phyloP scores from a whole-genome alignment of 1,284 basidiomycete species.

The Phlebopus sp. region DNA sequence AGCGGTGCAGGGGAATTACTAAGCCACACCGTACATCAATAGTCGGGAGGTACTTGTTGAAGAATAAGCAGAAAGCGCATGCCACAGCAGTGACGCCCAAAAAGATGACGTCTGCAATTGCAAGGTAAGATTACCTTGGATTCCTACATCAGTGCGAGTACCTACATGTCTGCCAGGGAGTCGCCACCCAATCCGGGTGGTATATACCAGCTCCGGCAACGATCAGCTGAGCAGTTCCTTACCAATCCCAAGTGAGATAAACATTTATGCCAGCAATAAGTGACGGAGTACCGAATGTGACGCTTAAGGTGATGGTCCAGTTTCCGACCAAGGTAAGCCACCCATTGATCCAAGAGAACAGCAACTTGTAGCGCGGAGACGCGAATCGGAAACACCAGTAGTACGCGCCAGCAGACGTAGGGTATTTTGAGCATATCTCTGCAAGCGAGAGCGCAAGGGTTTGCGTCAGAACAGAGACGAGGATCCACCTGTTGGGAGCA shows the following conservation, averaged over 20 bases:
- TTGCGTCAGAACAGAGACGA: constrained; percentile 46
- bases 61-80: constrained; percentile 45
- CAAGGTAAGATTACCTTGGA: constrained; percentile 4
- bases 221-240: constrained; percentile 49
- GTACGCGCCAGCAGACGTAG: constrained; percentile 56
- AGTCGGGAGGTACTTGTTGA: constrained; percentile 44
- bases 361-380: constrained; percentile 38
- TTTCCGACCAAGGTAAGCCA: constrained; percentile 57
- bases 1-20: neutral
- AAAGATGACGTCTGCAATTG: constrained; percentile 46
- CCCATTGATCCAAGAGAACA: constrained; percentile 55
- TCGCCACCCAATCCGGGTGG: constrained; percentile 46
- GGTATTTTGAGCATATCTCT: constrained; percentile 55
- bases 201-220: constrained; percentile 51
- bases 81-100: constrained; percentile 43
- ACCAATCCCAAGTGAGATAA: constrained; percentile 12
- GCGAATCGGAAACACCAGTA: constrained; percentile 57
- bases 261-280: neutral
- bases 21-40: constrained; percentile 42
- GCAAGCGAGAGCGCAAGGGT: constrained; percentile 49
- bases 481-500: constrained; percentile 39
- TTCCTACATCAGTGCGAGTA: neutral
- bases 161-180: constrained; percentile 52
- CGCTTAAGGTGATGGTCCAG: constrained; percentile 52
- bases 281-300: constrained; percentile 43